Evolutionary conservation across 129 eudicot genomes (phyloP).

Genomic region (Glebionis coronaria): DNA sequence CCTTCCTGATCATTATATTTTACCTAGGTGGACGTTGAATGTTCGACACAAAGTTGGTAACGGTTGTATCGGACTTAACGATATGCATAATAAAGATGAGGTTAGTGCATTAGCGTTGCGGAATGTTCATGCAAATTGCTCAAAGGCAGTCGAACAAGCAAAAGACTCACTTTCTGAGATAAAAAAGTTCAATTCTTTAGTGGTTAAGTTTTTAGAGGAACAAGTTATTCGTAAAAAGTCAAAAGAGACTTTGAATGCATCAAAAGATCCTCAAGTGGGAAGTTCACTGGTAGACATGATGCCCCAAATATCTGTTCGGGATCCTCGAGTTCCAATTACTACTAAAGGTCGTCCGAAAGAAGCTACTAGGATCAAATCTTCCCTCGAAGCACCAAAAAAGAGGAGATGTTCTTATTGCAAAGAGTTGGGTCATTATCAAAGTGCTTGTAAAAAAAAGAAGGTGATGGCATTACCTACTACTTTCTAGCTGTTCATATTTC

Average conservation of each 20-base stretch:
- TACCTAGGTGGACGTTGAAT: constrained; percentile 15
- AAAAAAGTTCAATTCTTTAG: neutral
- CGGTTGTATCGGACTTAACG: no score
- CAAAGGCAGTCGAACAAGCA: neutral
- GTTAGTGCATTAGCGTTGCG: no score
- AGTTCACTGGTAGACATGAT: neutral
- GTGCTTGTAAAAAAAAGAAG: no score
- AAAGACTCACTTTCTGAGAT: neutral
- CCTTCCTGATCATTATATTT: constrained; percentile 13
- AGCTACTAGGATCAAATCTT: no score
- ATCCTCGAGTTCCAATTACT: no score
- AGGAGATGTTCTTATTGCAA: no score
- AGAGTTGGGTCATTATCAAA: neutral
- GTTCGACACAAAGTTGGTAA: neutral
- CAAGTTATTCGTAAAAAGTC: neutral
- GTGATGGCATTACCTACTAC: no score
- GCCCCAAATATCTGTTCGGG: constrained; percentile 6
- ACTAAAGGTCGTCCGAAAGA: no score
- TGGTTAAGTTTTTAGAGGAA: neutral
- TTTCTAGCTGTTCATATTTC: no score
- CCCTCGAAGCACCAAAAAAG: no score
- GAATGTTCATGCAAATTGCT: neutral
- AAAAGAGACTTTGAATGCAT: neutral
- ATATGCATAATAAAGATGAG: no score
- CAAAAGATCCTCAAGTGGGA: neutral